Evolutionary conservation across 495 filamentous ascomycete genomes (phyloP), one percentile per base, ranked within the genome.

Genomic region (Talaromyces ruber): DNA sequence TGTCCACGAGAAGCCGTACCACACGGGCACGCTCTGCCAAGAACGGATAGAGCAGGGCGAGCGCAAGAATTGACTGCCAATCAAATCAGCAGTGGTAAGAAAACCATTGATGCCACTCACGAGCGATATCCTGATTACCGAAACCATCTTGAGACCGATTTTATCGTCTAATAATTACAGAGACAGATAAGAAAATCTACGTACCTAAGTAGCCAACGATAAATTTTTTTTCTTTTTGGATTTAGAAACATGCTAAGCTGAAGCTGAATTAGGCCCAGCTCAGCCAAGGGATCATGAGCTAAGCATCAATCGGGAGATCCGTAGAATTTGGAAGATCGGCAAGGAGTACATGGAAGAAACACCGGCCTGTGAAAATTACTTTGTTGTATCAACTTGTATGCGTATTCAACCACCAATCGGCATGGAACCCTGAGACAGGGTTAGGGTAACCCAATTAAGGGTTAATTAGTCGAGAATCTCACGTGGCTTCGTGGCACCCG

Each of bases 401-500:
- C 8, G 30, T 34, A 34, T 34, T 34, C 30, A 34, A 34, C n/a
- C n/a, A n/a, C n/a, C n/a, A n/a, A n/a, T n/a, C n/a, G n/a, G n/a
- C n/a, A n/a, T n/a, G n/a, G n/a, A n/a, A n/a, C n/a, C n/a, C n/a
- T n/a, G n/a, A n/a, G n/a, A n/a, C 12, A 34, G 30, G 30, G 30
- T 16, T 39, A 39, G 34, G 34, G 34, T 39, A 39, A 16, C 16
- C 34, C 14, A 6, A 16, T 39, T 39, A 4, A 14, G 32, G 34
- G 34, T 39, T 39, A 47, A 47, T 47, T 47, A 21, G 43, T 47
- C 43, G n/a, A 22, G 43, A 47, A 8, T 47, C 43, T 26, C 51
- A 28, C 51, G 51, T 54, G 51, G 51, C 51, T 28, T 54, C 51
- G 51, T 28, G 51, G 50, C 51, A 54, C 51, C 51, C 51, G 51